phyloP scores from a whole-genome alignment of 306 rosid species.

The Fragaria vesca region DNA sequence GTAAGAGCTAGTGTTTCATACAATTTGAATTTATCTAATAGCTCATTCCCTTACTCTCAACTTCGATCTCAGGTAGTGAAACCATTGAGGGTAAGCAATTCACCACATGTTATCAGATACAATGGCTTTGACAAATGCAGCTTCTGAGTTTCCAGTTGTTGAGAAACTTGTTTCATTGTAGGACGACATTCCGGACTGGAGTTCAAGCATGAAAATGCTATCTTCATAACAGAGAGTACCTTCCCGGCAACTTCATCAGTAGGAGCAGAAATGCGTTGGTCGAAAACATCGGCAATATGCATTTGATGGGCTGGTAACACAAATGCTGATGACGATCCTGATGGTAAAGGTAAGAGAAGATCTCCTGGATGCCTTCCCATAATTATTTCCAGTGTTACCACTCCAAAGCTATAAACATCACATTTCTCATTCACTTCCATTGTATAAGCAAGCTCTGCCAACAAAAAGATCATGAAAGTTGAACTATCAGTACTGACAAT shows the following conservation, averaged over 20 bases:
- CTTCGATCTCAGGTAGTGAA: background rate
- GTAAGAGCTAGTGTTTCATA: too few relatives aligned
- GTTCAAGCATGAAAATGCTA: background rate
- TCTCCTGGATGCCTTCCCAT: constrained; percentile 18
- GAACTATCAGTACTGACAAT: background rate
- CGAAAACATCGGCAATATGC: too few relatives aligned
- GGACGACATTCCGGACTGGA: background rate
- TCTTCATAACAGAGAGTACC: background rate
- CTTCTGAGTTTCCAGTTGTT: background rate
- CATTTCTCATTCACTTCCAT: constrained; percentile 6
- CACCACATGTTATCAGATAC: background rate
- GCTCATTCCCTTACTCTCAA: too few relatives aligned
- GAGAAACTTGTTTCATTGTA: constrained; percentile 2
- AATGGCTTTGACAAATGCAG: background rate
- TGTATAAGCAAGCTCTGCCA: constrained; percentile 13
- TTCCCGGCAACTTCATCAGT: background rate
- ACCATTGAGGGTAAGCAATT: background rate
- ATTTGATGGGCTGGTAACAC: too few relatives aligned
- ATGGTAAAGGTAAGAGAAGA: background rate
- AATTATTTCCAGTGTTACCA: constrained; percentile 3
- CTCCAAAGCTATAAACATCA: constrained; percentile 20
- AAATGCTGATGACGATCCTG: too few relatives aligned
- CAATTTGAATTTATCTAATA: too few relatives aligned
- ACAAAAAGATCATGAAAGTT: background rate
- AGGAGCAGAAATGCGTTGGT: too few relatives aligned